Conservation (phyloP, 441 rosid species). For the Jatropha podagrica region DNA sequence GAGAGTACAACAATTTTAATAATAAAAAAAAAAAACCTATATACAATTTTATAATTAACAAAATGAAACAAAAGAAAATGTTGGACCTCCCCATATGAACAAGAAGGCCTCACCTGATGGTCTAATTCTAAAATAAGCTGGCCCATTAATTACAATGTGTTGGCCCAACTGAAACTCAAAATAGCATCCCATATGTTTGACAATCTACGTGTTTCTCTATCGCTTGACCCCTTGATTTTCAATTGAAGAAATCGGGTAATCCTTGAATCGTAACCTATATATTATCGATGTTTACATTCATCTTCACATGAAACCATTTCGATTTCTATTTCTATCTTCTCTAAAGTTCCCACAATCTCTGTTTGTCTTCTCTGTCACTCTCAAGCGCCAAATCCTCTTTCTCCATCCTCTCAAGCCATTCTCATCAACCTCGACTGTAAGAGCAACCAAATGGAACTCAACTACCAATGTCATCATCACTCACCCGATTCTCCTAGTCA, state of each 20-base stretch:
- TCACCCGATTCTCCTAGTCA: slow-evolving; percentile 15
- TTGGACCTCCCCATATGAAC: no score
- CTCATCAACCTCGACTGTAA: slow-evolving; percentile 4
- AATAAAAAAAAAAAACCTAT: no score
- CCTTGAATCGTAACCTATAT: not conserved
- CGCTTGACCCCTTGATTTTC: not conserved
- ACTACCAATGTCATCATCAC: slow-evolving; percentile 17
- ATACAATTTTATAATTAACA: no score
- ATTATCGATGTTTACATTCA: not conserved
- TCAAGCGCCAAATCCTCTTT: not conserved
- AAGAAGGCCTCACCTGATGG: no score
- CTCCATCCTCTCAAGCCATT: not conserved
- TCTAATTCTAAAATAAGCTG: no score
- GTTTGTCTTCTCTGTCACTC: not conserved
- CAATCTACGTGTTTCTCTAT: not conserved
- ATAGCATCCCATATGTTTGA: no score
- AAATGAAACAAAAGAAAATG: no score
- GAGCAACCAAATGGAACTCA: slow-evolving; percentile 18
- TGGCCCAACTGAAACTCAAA: no score
- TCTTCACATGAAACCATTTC: slow-evolving; percentile 13
- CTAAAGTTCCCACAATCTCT: not conserved
- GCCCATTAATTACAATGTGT: not conserved
- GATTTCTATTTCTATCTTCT: not conserved
- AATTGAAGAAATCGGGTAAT: not conserved
- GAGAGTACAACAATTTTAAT: no score